phyloP scores from a whole-genome alignment of 805 yeast genomes.

The Hanseniaspora singularis region DNA sequence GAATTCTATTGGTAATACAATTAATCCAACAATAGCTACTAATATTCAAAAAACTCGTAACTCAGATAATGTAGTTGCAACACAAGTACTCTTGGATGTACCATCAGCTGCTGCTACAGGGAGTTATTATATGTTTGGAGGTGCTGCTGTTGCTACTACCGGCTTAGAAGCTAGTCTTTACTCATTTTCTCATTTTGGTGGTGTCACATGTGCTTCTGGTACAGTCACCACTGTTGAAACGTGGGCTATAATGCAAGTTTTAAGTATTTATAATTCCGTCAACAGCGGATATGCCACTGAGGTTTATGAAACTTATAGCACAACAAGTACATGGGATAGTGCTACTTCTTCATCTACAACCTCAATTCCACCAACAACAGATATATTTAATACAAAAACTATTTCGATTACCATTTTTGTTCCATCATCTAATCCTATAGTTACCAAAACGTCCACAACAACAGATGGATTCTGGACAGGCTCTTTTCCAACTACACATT shows the following conservation, averaged over 20 bases:
- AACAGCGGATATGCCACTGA: slow-evolving; percentile 12
- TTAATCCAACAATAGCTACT: slow-evolving; percentile 17
- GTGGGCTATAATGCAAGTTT: slow-evolving; percentile 20
- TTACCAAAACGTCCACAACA: slow-evolving; percentile 17
- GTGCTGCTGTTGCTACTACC: slow-evolving; percentile 20
- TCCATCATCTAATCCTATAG: not conserved
- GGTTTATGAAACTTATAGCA: slow-evolving; percentile 13
- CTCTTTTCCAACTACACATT: slow-evolving; percentile 16
- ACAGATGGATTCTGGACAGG: slow-evolving; percentile 20
- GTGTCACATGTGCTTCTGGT: slow-evolving; percentile 18
- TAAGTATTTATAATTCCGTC: slow-evolving; percentile 16
- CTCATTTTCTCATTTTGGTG: slow-evolving; percentile 19
- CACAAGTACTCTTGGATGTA: slow-evolving; percentile 14
- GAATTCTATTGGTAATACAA: slow-evolving; percentile 19
- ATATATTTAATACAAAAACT: slow-evolving; percentile 5
- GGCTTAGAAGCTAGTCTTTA: slow-evolving; percentile 17
- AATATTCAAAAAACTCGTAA: slow-evolving; percentile 14
- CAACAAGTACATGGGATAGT: slow-evolving; percentile 14
- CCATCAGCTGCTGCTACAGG: slow-evolving; percentile 1
- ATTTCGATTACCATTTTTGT: slow-evolving; percentile 9
- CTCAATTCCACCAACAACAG: slow-evolving; percentile 9
- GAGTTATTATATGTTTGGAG: slow-evolving; percentile 16
- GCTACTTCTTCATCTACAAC: slow-evolving; percentile 9
- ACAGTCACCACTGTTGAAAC: slow-evolving; percentile 17
- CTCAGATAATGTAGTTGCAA: slow-evolving; percentile 17